Percentiles rank a stretch among this genome's conserved stretches.
phyloP scores from a whole-genome alignment of 495 filamentous ascomycete species.

The Talaromyces stipitatus region DNA sequence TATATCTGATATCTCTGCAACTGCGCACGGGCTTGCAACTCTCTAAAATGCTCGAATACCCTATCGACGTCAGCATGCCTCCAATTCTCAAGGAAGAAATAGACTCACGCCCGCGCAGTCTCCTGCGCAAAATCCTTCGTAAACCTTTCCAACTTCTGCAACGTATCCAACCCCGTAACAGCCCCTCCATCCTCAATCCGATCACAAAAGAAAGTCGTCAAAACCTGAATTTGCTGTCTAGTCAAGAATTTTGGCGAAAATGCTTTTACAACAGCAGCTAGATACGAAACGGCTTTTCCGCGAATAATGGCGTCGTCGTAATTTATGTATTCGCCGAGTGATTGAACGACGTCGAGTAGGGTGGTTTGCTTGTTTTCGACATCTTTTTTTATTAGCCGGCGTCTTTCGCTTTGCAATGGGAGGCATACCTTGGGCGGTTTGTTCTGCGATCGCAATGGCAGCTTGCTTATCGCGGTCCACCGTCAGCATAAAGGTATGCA shows the following conservation, averaged over 20 bases:
- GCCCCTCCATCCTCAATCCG: slow-evolving; percentile 54
- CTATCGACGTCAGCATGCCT: slow-evolving; percentile 15
- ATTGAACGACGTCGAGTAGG: slow-evolving; percentile 59
- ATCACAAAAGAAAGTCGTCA: slow-evolving; percentile 53
- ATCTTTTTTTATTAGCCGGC: slow-evolving; percentile 27
- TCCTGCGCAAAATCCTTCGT: slow-evolving; percentile 39
- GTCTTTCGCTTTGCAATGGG: neutral
- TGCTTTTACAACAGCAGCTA: slow-evolving; percentile 54
- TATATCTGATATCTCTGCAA: slow-evolving; percentile 56
- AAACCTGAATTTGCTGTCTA: slow-evolving; percentile 56
- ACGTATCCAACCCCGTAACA: slow-evolving; percentile 36
- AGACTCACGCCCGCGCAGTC: slow-evolving; percentile 43
- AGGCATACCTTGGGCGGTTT: slow-evolving; percentile 48
- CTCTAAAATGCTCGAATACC: slow-evolving; percentile 43
- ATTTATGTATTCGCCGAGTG: slow-evolving; percentile 62
- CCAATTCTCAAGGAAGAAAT: slow-evolving; percentile 1
- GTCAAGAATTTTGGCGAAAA: slow-evolving; percentile 54
- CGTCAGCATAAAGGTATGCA: slow-evolving; percentile 58
- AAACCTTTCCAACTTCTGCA: slow-evolving; percentile 42
- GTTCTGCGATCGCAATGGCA: slow-evolving; percentile 48
- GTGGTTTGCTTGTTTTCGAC: slow-evolving; percentile 55
- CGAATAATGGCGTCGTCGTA: slow-evolving; percentile 58
- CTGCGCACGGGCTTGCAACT: slow-evolving; percentile 56
- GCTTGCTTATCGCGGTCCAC: slow-evolving; percentile 55
- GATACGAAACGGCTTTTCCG: slow-evolving; percentile 59